Percentiles rank a stretch among this genome's conserved stretches.
Evolutionary conservation across 805 yeast genomes (phyloP).

Genomic region (Millerago galiae): DNA sequence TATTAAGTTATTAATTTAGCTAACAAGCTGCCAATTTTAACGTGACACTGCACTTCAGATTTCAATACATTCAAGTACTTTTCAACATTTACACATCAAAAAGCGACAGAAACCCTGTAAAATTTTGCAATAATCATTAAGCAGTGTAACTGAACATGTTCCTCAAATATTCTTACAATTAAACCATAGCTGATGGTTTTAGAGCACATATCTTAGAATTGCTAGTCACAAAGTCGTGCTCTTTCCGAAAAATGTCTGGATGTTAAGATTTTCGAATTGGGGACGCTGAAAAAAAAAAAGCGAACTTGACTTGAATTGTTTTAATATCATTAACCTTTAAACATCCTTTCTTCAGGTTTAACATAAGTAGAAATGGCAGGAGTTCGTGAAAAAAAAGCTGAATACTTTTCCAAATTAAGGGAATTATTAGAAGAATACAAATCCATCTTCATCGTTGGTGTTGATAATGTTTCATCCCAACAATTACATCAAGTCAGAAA

Average conservation of each 20-base stretch:
- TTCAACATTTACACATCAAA: too few relatives aligned
- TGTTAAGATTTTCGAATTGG: background rate
- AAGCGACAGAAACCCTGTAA: too few relatives aligned
- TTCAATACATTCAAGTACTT: too few relatives aligned
- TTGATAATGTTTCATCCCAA: constrained; percentile 99
- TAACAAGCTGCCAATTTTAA: too few relatives aligned
- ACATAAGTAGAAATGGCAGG: constrained; percentile 98
- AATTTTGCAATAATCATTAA: too few relatives aligned
- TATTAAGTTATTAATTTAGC: too few relatives aligned
- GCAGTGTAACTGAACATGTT: too few relatives aligned
- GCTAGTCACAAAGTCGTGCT: background rate
- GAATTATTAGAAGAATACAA: constrained; percentile 93
- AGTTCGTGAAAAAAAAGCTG: constrained; percentile 93
- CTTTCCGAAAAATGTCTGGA: background rate
- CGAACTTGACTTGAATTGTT: background rate
- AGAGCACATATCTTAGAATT: too few relatives aligned
- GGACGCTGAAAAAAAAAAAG: background rate
- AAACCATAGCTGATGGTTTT: too few relatives aligned
- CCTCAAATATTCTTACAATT: too few relatives aligned
- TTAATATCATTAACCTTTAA: constrained; percentile 51
- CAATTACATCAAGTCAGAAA: constrained; percentile 99
- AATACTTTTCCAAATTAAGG: constrained; percentile 94
- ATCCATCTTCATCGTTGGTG: constrained; percentile 98
- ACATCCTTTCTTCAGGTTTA: constrained; percentile 69
- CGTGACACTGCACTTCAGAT: too few relatives aligned